A percentile compares a stretch with the other conserved stretches of the same genome.
Evolutionary conservation across 2,329 filamentous ascomycete genomes (phyloP).

Genomic region (Arthroderma sp.): DNA sequence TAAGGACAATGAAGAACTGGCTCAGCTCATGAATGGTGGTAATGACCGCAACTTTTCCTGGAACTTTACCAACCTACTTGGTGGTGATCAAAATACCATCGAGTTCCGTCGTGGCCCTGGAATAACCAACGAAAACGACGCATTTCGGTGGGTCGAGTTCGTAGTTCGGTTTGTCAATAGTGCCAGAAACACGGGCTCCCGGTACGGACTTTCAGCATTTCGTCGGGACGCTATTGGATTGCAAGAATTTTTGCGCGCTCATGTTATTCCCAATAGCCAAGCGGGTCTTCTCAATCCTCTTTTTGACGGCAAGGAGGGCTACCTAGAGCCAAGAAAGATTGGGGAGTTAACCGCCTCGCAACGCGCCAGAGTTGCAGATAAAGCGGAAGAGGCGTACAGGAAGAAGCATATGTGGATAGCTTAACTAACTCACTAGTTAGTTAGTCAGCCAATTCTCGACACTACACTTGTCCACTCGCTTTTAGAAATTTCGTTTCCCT

Average conservation of each 20-base stretch:
- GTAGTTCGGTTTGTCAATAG: background rate
- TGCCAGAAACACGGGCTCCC: background rate
- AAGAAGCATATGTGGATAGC: no score
- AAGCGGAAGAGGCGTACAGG: no score
- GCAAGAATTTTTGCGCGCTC: background rate
- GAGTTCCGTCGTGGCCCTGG: constrained; percentile 2
- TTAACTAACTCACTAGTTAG: no score
- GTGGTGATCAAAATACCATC: background rate
- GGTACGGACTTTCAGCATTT: background rate
- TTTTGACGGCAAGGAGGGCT: background rate
- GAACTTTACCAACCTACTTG: background rate
- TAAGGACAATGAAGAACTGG: background rate
- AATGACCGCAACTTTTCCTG: background rate
- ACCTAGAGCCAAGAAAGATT: background rate
- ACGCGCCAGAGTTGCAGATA: no score
- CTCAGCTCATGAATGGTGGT: constrained; percentile 1
- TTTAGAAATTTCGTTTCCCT: no score
- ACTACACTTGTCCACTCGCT: no score
- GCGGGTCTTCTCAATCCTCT: background rate
- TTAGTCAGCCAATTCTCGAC: no score
- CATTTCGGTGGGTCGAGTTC: background rate
- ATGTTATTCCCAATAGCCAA: background rate
- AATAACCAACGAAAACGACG: background rate
- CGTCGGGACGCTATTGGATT: background rate
- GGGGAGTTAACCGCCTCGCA: background rate